phyloP scores from a whole-genome alignment of 2,329 filamentous ascomycete species.

The Cadophora gregata region DNA sequence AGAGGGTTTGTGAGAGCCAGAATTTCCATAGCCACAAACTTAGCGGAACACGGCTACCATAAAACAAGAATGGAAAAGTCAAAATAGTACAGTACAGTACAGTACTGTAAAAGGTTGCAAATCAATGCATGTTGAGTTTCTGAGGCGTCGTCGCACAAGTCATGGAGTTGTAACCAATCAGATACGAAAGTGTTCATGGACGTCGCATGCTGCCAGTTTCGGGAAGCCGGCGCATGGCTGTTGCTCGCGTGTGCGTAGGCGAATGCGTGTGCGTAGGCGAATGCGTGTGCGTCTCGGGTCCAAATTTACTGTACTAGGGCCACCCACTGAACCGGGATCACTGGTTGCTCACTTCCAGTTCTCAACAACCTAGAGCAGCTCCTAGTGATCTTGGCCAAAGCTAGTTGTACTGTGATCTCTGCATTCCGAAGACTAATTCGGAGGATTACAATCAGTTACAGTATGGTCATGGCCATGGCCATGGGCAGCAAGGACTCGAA shows the following conservation, averaged over 20 bases:
- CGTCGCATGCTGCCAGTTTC: not conserved
- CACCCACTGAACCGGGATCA: too few species aligned
- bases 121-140: not conserved
- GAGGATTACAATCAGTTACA: too few species aligned
- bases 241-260: not conserved
- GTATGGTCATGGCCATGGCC: too few species aligned
- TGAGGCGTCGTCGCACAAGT: not conserved
- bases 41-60: not conserved
- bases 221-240: not conserved
- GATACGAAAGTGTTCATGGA: not conserved
- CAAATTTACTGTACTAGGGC: too few species aligned
- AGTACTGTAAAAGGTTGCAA: not conserved
- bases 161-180: not conserved
- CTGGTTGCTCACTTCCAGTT: too few species aligned
- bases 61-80: not conserved
- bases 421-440: too few species aligned
- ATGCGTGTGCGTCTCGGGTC: too few species aligned
- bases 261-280: too few species aligned
- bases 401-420: too few species aligned
- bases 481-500: too few species aligned
- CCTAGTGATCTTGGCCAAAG: too few species aligned
- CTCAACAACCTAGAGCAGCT: too few species aligned
- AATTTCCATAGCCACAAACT: not conserved
- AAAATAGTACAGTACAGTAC: not conserved
- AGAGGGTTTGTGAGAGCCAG: not conserved